Evolutionary conservation across 257 asterid genomes (phyloP).

Genomic region (Lycium ferocissimum): DNA sequence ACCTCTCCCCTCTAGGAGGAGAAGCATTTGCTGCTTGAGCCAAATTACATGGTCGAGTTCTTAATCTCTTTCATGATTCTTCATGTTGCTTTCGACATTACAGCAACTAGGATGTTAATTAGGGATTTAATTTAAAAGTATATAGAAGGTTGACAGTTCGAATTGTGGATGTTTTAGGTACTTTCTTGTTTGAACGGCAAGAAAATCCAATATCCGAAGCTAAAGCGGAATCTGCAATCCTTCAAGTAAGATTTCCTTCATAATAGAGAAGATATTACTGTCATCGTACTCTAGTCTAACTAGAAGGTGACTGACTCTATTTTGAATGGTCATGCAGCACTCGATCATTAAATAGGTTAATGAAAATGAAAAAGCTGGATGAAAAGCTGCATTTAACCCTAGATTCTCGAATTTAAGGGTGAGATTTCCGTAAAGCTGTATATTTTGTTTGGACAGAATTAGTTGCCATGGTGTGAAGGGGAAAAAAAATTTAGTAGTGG

Average conservation of each 20-base stretch:
- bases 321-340: slow-evolving; percentile 53
- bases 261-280: not conserved
- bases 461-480: not conserved
- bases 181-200: not conserved
- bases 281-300: not conserved
- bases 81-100: not conserved
- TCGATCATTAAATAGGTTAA: slow-evolving; percentile 65
- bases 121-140: not conserved
- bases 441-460: slow-evolving; percentile 16
- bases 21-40: not conserved
- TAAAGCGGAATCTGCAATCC: slow-evolving; percentile 44
- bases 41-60: not conserved
- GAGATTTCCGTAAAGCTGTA: slow-evolving; percentile 37
- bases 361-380: slow-evolving; percentile 75
- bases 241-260: slow-evolving; percentile 26
- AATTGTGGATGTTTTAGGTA: not conserved
- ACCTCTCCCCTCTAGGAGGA: not conserved
- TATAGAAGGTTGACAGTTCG: not conserved
- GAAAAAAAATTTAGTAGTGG: too few species aligned
- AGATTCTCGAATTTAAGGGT: slow-evolving; percentile 81
- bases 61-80: not conserved
- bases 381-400: slow-evolving; percentile 87
- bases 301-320: not conserved
- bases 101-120: not conserved
- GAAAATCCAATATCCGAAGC: slow-evolving; percentile 45